Conservation (phyloP, 768 basidiomycete species). For the Tubosaeta sp. region DNA sequence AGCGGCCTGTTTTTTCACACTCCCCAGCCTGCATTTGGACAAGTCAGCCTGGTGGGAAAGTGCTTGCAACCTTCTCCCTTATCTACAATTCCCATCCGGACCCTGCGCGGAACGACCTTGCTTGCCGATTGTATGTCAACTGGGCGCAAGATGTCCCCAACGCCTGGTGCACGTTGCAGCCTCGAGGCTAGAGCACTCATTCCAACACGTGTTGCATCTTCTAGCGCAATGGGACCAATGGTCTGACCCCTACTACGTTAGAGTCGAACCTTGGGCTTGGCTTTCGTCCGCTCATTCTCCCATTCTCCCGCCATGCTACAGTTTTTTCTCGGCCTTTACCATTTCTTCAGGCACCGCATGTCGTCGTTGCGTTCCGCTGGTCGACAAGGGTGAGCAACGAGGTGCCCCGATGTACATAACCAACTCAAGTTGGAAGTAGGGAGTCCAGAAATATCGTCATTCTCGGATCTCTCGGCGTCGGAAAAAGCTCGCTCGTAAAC, state of each 20-base stretch:
- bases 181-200: slow-evolving; percentile 6
- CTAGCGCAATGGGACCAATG: neutral
- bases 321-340: neutral
- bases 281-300: neutral
- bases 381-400: slow-evolving; percentile 8
- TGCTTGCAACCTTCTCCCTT: neutral
- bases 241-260: no score
- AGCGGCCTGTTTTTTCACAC: slow-evolving; percentile 29
- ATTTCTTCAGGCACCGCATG: neutral
- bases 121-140: neutral
- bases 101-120: neutral
- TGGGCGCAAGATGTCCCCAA: neutral
- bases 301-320: neutral
- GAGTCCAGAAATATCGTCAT: slow-evolving; percentile 14
- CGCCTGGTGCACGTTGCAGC: slow-evolving; percentile 1
- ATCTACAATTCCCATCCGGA: slow-evolving; percentile 1
- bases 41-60: neutral
- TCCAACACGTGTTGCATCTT: slow-evolving; percentile 2
- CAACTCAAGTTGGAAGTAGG: slow-evolving; percentile 3
- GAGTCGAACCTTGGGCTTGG: neutral
- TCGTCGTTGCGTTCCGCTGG: neutral
- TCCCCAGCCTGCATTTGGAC: slow-evolving; percentile 29
- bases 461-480: slow-evolving; percentile 27
- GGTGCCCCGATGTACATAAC: neutral
- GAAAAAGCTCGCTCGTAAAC: slow-evolving; percentile 41